Conservation (phyloP, 2,329 filamentous ascomycete species). For the Penicillium crustosum region DNA sequence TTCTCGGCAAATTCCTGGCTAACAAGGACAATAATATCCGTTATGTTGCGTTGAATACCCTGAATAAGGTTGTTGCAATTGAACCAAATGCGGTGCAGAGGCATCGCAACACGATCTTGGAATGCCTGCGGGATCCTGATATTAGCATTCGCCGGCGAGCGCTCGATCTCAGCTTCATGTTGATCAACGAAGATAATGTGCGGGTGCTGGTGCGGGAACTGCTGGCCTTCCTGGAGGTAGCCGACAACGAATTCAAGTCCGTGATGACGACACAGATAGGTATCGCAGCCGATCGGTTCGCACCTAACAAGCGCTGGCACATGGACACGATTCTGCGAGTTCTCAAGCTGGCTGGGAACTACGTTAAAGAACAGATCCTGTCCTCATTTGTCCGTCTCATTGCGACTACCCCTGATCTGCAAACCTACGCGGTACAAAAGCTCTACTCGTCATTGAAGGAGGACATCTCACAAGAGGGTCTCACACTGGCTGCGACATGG, state of each 20-base stretch:
- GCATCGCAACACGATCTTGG: conserved; percentile 94
- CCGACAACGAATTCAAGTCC: conserved; percentile 97
- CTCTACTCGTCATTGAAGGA: conserved; percentile 87
- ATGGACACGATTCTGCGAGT: conserved; percentile 97
- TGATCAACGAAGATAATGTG: conserved; percentile 97
- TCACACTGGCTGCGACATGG: conserved; percentile 92
- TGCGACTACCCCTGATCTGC: conserved; percentile 88
- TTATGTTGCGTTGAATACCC: conserved; percentile 93
- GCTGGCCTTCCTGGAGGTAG: conserved; percentile 91
- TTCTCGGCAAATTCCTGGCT: conserved; percentile 95
- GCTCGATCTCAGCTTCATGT: conserved; percentile 94
- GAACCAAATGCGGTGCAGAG: conserved; percentile 97
- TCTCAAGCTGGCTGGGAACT: conserved; percentile 89
- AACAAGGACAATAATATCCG: conserved; percentile 99
- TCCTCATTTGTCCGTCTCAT: conserved; percentile 96
- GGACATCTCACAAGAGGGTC: conserved; percentile 94
- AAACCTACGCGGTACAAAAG: conserved; percentile 96
- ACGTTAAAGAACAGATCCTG: conserved; percentile 95
- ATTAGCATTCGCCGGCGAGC: conserved; percentile 95
- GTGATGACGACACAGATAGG: conserved; percentile 98
- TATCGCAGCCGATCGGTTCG: conserved; percentile 91
- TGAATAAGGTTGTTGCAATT: conserved; percentile 97
- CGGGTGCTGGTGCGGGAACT: conserved; percentile 90
- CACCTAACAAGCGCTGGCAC: conserved; percentile 97
- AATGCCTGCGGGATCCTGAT: conserved; percentile 93